Evolutionary conservation across 2,329 filamentous ascomycete species (phyloP).

Genomic region (Trichophyton mentagrophytes): DNA sequence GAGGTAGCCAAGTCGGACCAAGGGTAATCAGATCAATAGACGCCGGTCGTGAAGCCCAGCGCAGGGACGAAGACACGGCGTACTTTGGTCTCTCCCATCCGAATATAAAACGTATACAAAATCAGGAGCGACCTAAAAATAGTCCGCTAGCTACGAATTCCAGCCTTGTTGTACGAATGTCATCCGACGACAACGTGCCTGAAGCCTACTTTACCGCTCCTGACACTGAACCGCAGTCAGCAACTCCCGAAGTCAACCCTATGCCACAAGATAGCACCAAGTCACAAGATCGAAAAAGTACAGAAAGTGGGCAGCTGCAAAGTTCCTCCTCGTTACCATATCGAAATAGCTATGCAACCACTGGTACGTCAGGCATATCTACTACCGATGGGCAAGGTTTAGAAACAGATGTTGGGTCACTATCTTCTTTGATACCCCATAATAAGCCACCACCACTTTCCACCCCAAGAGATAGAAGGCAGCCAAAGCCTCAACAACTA

Average conservation of each 20-base stretch:
- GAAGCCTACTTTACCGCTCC: conserved; percentile 9
- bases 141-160: neutral
- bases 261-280: neutral
- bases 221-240: neutral
- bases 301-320: neutral
- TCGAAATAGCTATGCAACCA: neutral
- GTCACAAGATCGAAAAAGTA: neutral
- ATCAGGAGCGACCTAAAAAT: neutral
- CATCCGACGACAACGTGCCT: conserved; percentile 6
- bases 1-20: neutral
- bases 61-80: neutral
- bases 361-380: neutral
- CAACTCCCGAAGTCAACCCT: neutral
- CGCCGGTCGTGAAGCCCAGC: conserved; percentile 4
- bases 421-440: conserved; percentile 21
- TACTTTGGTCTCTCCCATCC: neutral
- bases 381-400: neutral
- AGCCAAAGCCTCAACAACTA: conserved; percentile 7
- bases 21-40: conserved; percentile 10
- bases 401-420: neutral
- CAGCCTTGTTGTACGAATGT: conserved; percentile 5
- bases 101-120: neutral
- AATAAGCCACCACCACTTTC: conserved; percentile 6
- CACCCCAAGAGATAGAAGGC: conserved; percentile 11
- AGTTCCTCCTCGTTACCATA: neutral